Evolutionary conservation across 192 early-diverging fungal species (phyloP).

Genomic region (Radiomyces spectabilis): DNA sequence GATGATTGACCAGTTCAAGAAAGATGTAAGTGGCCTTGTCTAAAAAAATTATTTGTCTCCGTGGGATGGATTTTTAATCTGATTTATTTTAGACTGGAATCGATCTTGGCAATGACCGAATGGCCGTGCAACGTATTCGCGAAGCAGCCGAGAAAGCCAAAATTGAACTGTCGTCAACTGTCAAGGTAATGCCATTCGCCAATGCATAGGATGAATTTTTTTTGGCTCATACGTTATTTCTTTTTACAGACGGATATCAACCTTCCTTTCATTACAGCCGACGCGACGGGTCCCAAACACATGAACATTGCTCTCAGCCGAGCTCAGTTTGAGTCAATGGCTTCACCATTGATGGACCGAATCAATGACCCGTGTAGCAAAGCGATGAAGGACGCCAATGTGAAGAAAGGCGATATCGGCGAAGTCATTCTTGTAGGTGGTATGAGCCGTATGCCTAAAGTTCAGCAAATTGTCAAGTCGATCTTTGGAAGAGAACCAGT

Average conservation of each 20-base stretch:
- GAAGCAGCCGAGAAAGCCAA: conserved; percentile 92
- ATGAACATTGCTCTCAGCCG: conserved; percentile 86
- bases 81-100: conserved; percentile 45
- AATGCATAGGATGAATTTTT: background rate
- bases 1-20: conserved; percentile 80
- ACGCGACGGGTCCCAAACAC: conserved; percentile 88
- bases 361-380: conserved; percentile 86
- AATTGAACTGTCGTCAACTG: conserved; percentile 82
- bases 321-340: conserved; percentile 73
- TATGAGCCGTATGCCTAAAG: conserved; percentile 94
- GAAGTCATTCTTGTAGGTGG: conserved; percentile 97
- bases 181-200: conserved; percentile 50
- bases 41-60: background rate
- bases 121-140: conserved; percentile 85
- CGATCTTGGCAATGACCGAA: conserved; percentile 76
- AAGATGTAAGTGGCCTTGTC: conserved; percentile 50
- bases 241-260: conserved; percentile 84
- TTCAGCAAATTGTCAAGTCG: conserved; percentile 78
- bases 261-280: conserved; percentile 92
- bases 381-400: conserved; percentile 81
- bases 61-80: background rate
- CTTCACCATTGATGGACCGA: conserved; percentile 61
- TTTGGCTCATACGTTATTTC: background rate
- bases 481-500: conserved; percentile 85
- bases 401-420: conserved; percentile 67